Base-by-base conservation (phyloP, 164 flowering plant species). In the Piper betle region DNA sequence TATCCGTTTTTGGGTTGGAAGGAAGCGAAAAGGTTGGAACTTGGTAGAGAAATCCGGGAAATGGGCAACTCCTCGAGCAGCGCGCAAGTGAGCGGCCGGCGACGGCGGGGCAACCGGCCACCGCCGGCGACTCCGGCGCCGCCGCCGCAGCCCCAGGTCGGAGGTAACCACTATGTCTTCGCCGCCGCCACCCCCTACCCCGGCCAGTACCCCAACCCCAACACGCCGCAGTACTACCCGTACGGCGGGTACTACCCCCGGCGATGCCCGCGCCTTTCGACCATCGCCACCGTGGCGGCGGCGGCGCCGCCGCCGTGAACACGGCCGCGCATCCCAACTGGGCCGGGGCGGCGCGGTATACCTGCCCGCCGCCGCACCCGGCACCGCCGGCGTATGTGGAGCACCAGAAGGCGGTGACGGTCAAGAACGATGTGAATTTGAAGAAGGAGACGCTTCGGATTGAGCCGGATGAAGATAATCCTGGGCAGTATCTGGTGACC, bases 381-480 rank as follows among this genome's bases (percentile, higher is more conserved):
- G 68, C 79, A 2, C 78, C 77, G 13, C 43, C 82, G 0, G 85
- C 89, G 0, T 84, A 73, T 59, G 88, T 91, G 37, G 99, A 93
- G 78, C 95, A 93, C 64, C 96, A 90, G 83, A 90, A 86, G 70
- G 97, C 97, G 6, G 84, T 86, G 13, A 90, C 95, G 2, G 88
- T 93, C 16, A 69, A 89, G 37, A 93, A 91, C 61, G 96, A 88
- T 72, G 91, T 91, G 37, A 90, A 91, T 78, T 59, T 93, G 48
- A 90, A 85, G 87, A 93, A 88, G 79, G 99, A 93, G 67, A 88
- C 82, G 62, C 59, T 93, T 67, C 74, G 77, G 68, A 62, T 93
- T 18, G 99, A 80, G 69, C 72, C 82, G 1, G 99, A 93, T 62
- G 87, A 79, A 74, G 86, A 78, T 61, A 75, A 85, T 64, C 91